Evolutionary conservation across 345 rosid species (phyloP).

Genomic region (Brassica juncea): DNA sequence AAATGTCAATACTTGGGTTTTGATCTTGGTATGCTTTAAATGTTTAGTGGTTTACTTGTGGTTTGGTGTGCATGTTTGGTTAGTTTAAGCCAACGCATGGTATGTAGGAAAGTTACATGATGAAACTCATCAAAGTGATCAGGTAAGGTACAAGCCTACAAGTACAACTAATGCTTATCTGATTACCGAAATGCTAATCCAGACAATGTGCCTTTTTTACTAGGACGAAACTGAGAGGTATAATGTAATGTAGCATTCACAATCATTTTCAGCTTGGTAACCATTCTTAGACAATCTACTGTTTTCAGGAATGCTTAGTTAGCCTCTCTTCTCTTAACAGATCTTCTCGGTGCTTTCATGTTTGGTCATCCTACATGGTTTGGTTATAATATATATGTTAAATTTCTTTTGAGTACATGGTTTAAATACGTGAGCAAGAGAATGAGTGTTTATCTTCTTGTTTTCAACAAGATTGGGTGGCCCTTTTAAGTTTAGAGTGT

Average conservation of each 20-base stretch:
- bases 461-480: neutral
- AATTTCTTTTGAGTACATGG: neutral
- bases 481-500: neutral
- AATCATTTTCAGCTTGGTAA: neutral
- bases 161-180: neutral
- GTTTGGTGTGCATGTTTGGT: slow-evolving; percentile 53
- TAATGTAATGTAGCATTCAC: neutral
- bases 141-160: slow-evolving; percentile 45
- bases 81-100: slow-evolving; percentile 66
- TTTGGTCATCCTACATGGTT: neutral
- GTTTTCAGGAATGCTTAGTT: neutral
- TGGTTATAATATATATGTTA: neutral
- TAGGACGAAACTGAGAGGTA: neutral
- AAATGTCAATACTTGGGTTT: neutral
- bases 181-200: neutral
- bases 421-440: neutral
- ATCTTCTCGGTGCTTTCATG: neutral
- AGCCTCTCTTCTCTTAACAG: neutral
- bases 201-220: neutral
- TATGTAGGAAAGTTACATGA: slow-evolving; percentile 65
- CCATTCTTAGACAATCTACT: neutral
- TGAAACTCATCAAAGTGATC: slow-evolving; percentile 51
- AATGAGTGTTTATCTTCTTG: neutral
- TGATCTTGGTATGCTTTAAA: neutral
- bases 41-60: slow-evolving; percentile 6